Evolutionary conservation across 2,329 filamentous ascomycete species (phyloP).

Genomic region (Claviceps citrina): DNA sequence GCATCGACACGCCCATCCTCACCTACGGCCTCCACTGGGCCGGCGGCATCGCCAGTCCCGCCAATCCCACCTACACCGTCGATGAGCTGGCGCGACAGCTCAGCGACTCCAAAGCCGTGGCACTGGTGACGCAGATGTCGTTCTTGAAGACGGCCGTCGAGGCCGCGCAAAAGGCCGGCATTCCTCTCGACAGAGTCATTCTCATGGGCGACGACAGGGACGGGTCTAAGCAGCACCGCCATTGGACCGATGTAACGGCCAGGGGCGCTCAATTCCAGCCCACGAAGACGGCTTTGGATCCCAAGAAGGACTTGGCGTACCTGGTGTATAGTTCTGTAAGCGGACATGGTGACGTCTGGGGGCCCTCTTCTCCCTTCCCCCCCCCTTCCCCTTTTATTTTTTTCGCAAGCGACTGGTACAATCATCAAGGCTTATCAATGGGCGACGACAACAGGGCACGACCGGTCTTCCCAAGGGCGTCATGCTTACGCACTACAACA

Average conservation of each 20-base stretch:
- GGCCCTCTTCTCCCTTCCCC: background rate
- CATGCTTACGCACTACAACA: slow-evolving; percentile 68
- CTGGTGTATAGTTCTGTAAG: slow-evolving; percentile 62
- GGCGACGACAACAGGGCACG: slow-evolving; percentile 40
- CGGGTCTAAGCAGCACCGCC: slow-evolving; percentile 42
- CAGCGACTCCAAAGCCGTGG: slow-evolving; percentile 59
- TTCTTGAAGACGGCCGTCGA: slow-evolving; percentile 48
- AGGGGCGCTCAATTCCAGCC: slow-evolving; percentile 39
- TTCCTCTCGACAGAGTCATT: slow-evolving; percentile 57
- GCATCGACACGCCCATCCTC: slow-evolving; percentile 63
- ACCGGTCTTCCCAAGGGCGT: slow-evolving; percentile 88
- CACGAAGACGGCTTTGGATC: slow-evolving; percentile 42
- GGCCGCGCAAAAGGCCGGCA: slow-evolving; percentile 54
- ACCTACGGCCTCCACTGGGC: slow-evolving; percentile 74
- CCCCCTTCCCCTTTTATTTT: background rate
- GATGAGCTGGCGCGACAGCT: slow-evolving; percentile 78
- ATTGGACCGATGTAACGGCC: slow-evolving; percentile 55
- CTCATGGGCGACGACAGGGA: slow-evolving; percentile 58
- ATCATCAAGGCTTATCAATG: no score
- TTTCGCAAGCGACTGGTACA: background rate
- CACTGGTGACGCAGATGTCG: slow-evolving; percentile 55
- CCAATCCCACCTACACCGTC: slow-evolving; percentile 74
- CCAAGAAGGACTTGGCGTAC: slow-evolving; percentile 62
- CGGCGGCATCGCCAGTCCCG: slow-evolving; percentile 67
- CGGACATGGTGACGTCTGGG: background rate